phyloP scores from a whole-genome alignment of 2,329 filamentous ascomycete species.

The Penicillium sp. region DNA sequence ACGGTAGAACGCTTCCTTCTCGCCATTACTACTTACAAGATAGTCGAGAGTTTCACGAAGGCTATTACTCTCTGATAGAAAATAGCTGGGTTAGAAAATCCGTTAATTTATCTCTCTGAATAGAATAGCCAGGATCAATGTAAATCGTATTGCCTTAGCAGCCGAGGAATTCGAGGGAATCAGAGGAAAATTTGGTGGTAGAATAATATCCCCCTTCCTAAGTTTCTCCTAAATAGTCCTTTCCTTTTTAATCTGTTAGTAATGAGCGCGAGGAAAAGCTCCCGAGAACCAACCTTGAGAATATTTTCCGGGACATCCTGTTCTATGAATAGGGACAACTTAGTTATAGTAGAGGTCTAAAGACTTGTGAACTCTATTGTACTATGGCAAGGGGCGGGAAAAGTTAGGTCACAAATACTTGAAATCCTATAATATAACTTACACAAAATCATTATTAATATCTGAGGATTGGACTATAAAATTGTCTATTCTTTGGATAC shows the following conservation, averaged over 20 bases:
- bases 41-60: conserved; percentile 6
- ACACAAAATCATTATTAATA: conserved; percentile 10
- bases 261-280: background rate
- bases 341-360: conserved; percentile 10
- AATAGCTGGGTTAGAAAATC: conserved; percentile 9
- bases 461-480: conserved; percentile 8
- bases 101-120: conserved; percentile 11
- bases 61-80: conserved; percentile 1
- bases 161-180: conserved; percentile 8
- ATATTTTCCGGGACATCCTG: conserved; percentile 10
- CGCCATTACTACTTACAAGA: conserved; percentile 7
- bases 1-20: conserved; percentile 11
- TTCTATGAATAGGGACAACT: conserved; percentile 6
- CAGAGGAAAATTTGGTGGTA: conserved; percentile 11
- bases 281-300: conserved; percentile 11
- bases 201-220: conserved; percentile 5
- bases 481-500: conserved; percentile 8
- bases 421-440: conserved; percentile 6
- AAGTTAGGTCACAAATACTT: background rate
- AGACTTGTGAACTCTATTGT: conserved; percentile 4
- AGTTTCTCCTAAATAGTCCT: conserved; percentile 15
- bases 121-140: conserved; percentile 10
- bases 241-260: conserved; percentile 9
- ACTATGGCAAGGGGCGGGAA: background rate
- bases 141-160: conserved; percentile 9